Conservation (phyloP, 2,329 filamentous ascomycete genomes). For the Parascedosporium putredinis region DNA sequence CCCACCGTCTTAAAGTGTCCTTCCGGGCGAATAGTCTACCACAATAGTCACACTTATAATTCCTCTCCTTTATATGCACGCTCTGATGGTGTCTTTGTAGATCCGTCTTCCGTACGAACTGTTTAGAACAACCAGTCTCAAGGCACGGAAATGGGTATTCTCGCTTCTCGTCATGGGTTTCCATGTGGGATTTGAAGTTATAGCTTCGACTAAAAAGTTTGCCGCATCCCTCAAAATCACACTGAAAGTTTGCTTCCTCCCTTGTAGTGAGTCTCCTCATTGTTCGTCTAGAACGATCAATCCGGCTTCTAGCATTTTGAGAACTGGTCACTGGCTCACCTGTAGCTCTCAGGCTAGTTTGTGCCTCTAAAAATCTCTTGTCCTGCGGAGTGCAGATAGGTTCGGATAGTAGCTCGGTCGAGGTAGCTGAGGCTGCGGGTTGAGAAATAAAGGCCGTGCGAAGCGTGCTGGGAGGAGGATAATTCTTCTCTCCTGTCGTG, state of each 20-base stretch:
- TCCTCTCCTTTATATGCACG: conserved; percentile 65
- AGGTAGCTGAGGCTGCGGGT: neutral
- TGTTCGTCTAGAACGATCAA: conserved; percentile 22
- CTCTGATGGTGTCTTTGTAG: conserved; percentile 51
- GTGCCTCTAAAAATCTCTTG: no score
- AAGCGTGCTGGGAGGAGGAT: no score
- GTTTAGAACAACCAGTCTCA: conserved; percentile 55
- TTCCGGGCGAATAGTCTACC: conserved; percentile 64
- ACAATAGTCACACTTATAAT: conserved; percentile 62
- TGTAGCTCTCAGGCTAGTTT: neutral
- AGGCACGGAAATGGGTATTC: conserved; percentile 62
- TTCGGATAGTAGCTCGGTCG: neutral
- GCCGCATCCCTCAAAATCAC: conserved; percentile 58
- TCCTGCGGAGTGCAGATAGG: no score
- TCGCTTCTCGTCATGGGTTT: conserved; percentile 67
- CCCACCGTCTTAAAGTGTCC: conserved; percentile 71
- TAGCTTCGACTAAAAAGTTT: conserved; percentile 75
- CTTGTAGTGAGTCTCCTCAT: conserved; percentile 48
- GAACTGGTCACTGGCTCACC: neutral
- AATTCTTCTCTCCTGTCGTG: no score
- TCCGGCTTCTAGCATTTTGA: neutral
- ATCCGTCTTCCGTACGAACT: conserved; percentile 77
- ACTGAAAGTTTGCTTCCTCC: conserved; percentile 63
- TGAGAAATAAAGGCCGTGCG: no score
- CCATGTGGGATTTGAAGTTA: conserved; percentile 79